A percentile compares a stretch with the other conserved stretches of the same genome.
Evolutionary conservation across 1,284 basidiomycete genomes (phyloP).

Genomic region (Chalciporus piperatoides): DNA sequence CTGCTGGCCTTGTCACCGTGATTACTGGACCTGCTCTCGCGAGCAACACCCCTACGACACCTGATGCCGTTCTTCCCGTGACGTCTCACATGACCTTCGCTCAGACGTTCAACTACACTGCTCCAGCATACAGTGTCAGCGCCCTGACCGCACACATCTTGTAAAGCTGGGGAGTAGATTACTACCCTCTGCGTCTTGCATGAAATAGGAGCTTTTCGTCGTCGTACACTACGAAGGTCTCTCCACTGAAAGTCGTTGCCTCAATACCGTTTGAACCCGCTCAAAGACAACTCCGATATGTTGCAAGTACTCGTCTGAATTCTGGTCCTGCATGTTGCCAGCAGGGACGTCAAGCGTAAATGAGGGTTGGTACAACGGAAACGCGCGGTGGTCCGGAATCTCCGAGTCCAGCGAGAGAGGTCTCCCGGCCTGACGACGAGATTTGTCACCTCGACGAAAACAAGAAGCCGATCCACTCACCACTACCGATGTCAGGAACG

Average conservation of each 20-base stretch:
- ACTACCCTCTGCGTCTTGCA: neutral
- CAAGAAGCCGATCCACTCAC: conserved; percentile 36
- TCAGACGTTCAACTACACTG: conserved; percentile 52
- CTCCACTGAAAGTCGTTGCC: conserved; percentile 10
- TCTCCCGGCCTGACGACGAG: conserved; percentile 42
- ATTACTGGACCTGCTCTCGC: conserved; percentile 45
- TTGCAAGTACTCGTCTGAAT: conserved; percentile 52
- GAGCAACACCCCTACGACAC: conserved; percentile 53
- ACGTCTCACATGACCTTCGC: conserved; percentile 45
- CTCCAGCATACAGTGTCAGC: conserved; percentile 56
- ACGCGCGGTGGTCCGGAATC: conserved; percentile 70
- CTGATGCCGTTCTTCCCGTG: conserved; percentile 44
- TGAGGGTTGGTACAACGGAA: conserved; percentile 70
- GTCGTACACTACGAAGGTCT: neutral
- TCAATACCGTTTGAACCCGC: conserved; percentile 17
- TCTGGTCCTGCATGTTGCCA: conserved; percentile 72
- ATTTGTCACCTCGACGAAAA: neutral
- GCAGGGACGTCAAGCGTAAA: conserved; percentile 75
- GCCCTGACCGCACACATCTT: conserved; percentile 36
- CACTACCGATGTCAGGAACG: conserved; percentile 71
- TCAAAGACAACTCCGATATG: conserved; percentile 33
- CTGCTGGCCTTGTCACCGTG: conserved; percentile 42
- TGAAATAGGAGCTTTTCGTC: neutral
- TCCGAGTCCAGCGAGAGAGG: conserved; percentile 54
- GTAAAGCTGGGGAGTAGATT: neutral